These are phyloP conservation scores for Paramecium sexaurelia DNA, from an alignment of 73 alveolate species.

Conservation along the genomic window DNA sequence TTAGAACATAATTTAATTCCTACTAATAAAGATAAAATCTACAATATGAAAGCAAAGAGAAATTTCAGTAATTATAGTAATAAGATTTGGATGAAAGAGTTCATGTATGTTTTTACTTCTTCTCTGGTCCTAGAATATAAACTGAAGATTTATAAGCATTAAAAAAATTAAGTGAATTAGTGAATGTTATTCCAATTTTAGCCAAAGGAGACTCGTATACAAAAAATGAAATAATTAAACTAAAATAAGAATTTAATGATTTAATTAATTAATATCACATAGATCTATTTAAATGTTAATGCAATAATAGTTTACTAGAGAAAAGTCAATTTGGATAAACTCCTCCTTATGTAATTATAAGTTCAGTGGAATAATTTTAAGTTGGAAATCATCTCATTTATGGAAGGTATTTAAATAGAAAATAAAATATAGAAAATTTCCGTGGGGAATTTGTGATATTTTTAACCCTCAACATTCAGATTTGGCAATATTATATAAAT, in stretches of 20 bases:
- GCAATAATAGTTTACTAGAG: neutral
- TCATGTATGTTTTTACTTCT: slow-evolving; percentile 67
- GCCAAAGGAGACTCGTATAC: slow-evolving; percentile 67
- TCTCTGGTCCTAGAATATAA: slow-evolving; percentile 58
- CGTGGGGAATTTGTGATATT: slow-evolving; percentile 69
- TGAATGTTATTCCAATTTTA: slow-evolving; percentile 61
- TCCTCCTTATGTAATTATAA: slow-evolving; percentile 61
- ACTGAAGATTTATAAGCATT: slow-evolving; percentile 55
- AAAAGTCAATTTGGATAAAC: slow-evolving; percentile 57
- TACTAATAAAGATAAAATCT: neutral
- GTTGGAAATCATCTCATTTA: slow-evolving; percentile 13
- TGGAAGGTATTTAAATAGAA: slow-evolving; percentile 50
- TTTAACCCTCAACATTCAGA: slow-evolving; percentile 67
- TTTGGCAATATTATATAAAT: slow-evolving; percentile 37
- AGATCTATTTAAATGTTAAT: slow-evolving; percentile 31
- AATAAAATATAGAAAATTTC: slow-evolving; percentile 31
- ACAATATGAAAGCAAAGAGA: neutral
- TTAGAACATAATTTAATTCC: neutral
- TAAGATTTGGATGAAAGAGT: slow-evolving; percentile 27
- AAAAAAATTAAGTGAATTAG: neutral
- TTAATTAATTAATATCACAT: slow-evolving; percentile 4
- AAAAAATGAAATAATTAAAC: slow-evolving; percentile 3
- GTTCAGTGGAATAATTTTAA: slow-evolving; percentile 62
- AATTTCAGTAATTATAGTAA: neutral
- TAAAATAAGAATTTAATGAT: slow-evolving; percentile 44